Percentiles rank a stretch among this genome's conserved stretches.
phyloP scores from a whole-genome alignment of 2,329 filamentous ascomycete species.

The Endoconidiophora polonica region DNA sequence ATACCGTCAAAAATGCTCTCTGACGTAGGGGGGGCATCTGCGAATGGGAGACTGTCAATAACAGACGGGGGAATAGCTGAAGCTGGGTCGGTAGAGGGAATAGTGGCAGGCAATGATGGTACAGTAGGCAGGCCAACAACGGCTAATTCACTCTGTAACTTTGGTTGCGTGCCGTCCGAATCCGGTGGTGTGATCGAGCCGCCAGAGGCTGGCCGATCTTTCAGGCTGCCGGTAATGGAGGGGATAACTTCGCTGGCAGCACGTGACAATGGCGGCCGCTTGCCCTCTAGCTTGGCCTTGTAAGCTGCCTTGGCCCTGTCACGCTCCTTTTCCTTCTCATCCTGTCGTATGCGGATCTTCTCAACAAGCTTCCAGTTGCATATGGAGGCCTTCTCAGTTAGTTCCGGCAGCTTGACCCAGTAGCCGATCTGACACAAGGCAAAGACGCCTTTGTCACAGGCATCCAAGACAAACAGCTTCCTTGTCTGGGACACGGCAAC shows the following conservation, averaged over 20 bases:
- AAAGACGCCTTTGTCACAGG: constrained; percentile 35
- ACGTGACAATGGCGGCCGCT: constrained; percentile 3
- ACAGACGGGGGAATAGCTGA: neutral
- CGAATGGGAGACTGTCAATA: constrained; percentile 1
- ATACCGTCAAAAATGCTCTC: constrained; percentile 41
- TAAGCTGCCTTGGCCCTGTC: constrained; percentile 3
- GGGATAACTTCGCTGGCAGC: neutral
- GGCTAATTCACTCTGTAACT: neutral
- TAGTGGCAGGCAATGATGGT: neutral
- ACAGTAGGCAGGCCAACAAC: neutral
- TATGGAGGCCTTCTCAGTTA: constrained; percentile 32
- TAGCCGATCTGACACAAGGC: constrained; percentile 49
- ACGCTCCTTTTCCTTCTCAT: constrained; percentile 13
- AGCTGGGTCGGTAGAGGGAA: too few species aligned
- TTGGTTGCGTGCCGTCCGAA: neutral
- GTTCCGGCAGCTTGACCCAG: constrained; percentile 44
- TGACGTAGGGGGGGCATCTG: constrained; percentile 21
- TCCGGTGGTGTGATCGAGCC: neutral
- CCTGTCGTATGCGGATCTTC: constrained; percentile 18
- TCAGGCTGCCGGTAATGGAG: too few species aligned
- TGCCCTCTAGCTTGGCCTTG: neutral
- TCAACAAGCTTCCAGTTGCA: constrained; percentile 23
- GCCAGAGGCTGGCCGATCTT: neutral
- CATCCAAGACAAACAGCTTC: constrained; percentile 10
- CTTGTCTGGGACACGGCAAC: constrained; percentile 20